Evolutionary conservation across 352 stramenopile genomes (phyloP), one percentile per base, ranked within the genome.

Genomic region (Discostella stelligera): DNA sequence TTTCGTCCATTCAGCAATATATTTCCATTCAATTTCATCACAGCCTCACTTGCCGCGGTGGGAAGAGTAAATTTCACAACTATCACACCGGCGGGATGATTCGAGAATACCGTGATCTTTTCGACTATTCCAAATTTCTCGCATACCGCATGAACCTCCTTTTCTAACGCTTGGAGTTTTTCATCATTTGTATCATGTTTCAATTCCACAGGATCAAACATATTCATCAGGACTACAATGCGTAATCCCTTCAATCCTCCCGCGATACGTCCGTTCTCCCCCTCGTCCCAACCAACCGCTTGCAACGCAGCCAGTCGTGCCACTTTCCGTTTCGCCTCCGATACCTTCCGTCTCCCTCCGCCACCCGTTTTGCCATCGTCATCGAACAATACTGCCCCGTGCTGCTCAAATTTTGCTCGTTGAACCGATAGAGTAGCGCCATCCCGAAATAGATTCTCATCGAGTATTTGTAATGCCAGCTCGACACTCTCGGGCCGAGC

Each of bases 201-300:
- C 50, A 97, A 94, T 71, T 97, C 94, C 8, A 56, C 85, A 0
- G 94, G 93, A 23, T 91, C 91, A 81, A 98, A 98, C 91, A 98
- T 95, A 88, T 97, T 93, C 87, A 98, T 97, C 30, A 99, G 89
- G 30, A 98, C 95, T 37, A 98, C 94, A 80, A 99, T 99, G 4
- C 95, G 91, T 21, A 98, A 82, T 7, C 95, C 96, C 18, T 94
- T 94, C 41, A 87, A 89, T 16, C 94, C 88, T 58, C 88, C 88
- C 11, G 84, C 89, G 30, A 98, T 92, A 25, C 92, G 94, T 41
- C 96, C 91, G 83, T 98, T 96, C 54, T 97, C 95, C 82, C 95
- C 94, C 63, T 95, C 91, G 62, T 98, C 97, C 95, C 96, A 98
- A 32, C 95, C 97, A 59, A 98, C 81, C 5, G 96, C 95, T 89